Evolutionary conservation across 1,139 yeast genomes (phyloP).

Genomic region (Tardiomyces depauwii): DNA sequence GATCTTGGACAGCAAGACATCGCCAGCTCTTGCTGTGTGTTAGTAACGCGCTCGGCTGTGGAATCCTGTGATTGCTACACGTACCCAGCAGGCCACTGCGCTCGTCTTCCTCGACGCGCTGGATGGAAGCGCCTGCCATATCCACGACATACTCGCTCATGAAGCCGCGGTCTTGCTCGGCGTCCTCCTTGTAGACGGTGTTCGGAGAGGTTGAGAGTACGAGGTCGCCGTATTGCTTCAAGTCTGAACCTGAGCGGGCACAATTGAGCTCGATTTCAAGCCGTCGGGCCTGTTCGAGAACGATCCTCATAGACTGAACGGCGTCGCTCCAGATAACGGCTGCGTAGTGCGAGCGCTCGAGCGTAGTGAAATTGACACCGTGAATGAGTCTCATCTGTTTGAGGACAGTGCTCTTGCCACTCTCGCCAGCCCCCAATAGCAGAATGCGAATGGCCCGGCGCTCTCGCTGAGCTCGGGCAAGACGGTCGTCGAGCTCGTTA

Average conservation of each 20-base stretch:
- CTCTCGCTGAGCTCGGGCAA: background rate
- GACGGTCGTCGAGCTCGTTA: too few relatives aligned
- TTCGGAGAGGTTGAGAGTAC: too few relatives aligned
- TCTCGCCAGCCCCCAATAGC: constrained; percentile 87
- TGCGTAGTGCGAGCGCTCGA: constrained; percentile 70
- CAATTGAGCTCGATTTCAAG: constrained; percentile 16
- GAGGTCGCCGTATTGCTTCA: too few relatives aligned
- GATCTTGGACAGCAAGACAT: constrained; percentile 12
- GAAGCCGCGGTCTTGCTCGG: too few relatives aligned
- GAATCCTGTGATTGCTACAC: too few relatives aligned
- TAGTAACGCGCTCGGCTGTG: too few relatives aligned
- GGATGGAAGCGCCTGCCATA: too few relatives aligned
- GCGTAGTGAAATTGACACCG: constrained; percentile 72
- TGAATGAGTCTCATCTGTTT: constrained; percentile 84
- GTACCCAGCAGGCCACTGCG: too few relatives aligned
- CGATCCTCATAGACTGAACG: constrained; percentile 74
- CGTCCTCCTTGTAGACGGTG: too few relatives aligned
- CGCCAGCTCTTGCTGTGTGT: background rate
- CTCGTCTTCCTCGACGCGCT: too few relatives aligned
- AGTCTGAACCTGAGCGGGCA: constrained; percentile 1
- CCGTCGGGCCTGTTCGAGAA: constrained; percentile 36
- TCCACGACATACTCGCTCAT: too few relatives aligned
- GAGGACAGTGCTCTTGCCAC: constrained; percentile 92
- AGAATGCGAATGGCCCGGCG: constrained; percentile 36
- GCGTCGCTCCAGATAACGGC: constrained; percentile 95